These are phyloP conservation scores for Histomonas meleagridis DNA, from an alignment of 208 protist genomes.

Conservation along the genomic window DNA sequence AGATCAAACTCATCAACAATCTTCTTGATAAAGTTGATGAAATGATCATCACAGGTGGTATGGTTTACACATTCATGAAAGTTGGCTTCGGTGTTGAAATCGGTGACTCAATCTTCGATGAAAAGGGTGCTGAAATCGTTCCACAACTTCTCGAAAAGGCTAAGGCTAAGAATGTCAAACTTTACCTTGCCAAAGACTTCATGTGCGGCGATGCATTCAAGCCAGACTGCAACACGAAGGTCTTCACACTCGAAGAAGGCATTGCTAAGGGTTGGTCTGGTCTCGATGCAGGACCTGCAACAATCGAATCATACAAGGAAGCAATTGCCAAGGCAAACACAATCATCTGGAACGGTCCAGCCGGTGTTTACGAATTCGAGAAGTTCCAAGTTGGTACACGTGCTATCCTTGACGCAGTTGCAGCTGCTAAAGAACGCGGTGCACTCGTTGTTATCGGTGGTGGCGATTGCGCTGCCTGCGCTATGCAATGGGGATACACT, in stretches of 20 bases:
- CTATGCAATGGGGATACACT: conserved; percentile 30
- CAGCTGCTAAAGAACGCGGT: conserved; percentile 41
- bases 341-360: conserved; percentile 55
- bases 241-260: conserved; percentile 41
- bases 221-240: conserved; percentile 42
- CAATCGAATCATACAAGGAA: conserved; percentile 44
- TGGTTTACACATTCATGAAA: conserved; percentile 91
- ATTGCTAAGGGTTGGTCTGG: conserved; percentile 58
- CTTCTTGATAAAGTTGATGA: conserved; percentile 82
- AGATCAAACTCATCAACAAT: conserved; percentile 95
- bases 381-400: conserved; percentile 49
- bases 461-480: conserved; percentile 45
- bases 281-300: conserved; percentile 58
- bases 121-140: conserved; percentile 54
- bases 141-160: conserved; percentile 49
- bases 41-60: conserved; percentile 93
- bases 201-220: conserved; percentile 41
- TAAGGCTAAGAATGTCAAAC: conserved; percentile 72
- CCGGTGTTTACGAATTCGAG: conserved; percentile 54
- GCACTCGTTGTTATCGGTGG: conserved; percentile 50
- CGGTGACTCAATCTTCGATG: conserved; percentile 57
- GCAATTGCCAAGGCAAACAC: conserved; percentile 40
- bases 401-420: conserved; percentile 43
- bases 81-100: conserved; percentile 50
- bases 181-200: conserved; percentile 71